Percentiles rank a stretch among this genome's conserved stretches.
Conservation (phyloP, 2,329 filamentous ascomycete species). For the Celoporthe dispersa region DNA sequence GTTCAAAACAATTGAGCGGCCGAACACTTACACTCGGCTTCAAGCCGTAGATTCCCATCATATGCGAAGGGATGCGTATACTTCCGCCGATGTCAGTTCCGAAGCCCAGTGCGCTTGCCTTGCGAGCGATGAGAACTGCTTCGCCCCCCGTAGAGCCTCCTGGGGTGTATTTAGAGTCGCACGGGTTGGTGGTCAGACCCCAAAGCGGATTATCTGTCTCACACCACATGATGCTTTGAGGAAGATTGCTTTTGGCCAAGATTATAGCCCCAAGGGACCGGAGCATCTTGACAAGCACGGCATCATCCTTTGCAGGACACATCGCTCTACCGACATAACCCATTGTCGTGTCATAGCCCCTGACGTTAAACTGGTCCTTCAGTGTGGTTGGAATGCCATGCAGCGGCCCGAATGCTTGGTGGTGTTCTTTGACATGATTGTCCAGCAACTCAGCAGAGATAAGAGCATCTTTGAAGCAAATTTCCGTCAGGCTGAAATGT, state of each 20-base stretch:
- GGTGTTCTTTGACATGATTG: not conserved
- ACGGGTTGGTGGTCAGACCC: slow-evolving; percentile 53
- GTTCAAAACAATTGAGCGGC: too few relatives aligned
- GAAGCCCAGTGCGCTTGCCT: slow-evolving; percentile 50
- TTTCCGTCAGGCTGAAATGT: slow-evolving; percentile 19
- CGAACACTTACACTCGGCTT: slow-evolving; percentile 47
- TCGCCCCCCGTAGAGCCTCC: slow-evolving; percentile 49
- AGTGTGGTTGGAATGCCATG: slow-evolving; percentile 20
- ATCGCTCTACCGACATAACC: slow-evolving; percentile 60
- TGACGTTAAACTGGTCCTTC: slow-evolving; percentile 67
- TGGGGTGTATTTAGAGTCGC: slow-evolving; percentile 44
- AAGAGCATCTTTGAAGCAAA: slow-evolving; percentile 24
- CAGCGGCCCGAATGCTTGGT: slow-evolving; percentile 21
- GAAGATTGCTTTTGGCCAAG: slow-evolving; percentile 54
- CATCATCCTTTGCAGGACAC: slow-evolving; percentile 51
- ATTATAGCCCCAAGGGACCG: slow-evolving; percentile 55
- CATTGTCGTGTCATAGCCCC: slow-evolving; percentile 60
- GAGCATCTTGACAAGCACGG: slow-evolving; percentile 53
- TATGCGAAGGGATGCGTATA: slow-evolving; percentile 51
- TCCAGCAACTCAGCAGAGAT: not conserved
- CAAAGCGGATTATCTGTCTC: slow-evolving; percentile 59
- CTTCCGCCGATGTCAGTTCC: slow-evolving; percentile 59
- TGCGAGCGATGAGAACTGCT: slow-evolving; percentile 43
- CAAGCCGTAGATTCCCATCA: slow-evolving; percentile 53
- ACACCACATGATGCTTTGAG: slow-evolving; percentile 56